Percentiles rank a stretch among this genome's conserved stretches.
phyloP scores from a whole-genome alignment of 2,329 filamentous ascomycete genomes.

The Fusarium sp. region DNA sequence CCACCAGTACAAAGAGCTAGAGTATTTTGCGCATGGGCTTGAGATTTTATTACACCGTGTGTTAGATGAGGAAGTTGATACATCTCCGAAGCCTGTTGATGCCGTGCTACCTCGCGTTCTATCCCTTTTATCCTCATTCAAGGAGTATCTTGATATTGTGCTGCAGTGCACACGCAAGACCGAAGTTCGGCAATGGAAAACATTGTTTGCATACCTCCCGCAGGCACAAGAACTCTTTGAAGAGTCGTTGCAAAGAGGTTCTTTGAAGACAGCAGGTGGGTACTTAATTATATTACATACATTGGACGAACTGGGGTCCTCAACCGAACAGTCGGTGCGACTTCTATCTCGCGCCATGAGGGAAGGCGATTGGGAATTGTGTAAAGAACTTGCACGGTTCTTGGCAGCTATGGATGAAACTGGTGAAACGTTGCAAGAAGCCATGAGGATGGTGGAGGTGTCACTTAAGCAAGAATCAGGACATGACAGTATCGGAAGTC shows the following conservation, averaged over 20 bases:
- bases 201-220: slow-evolving; percentile 89
- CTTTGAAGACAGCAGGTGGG: slow-evolving; percentile 92
- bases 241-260: slow-evolving; percentile 83
- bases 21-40: slow-evolving; percentile 92
- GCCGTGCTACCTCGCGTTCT: slow-evolving; percentile 70
- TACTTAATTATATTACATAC: slow-evolving; percentile 96
- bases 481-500: slow-evolving; percentile 39
- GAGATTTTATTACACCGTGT: slow-evolving; percentile 93
- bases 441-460: slow-evolving; percentile 69
- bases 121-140: slow-evolving; percentile 74
- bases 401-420: slow-evolving; percentile 89
- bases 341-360: slow-evolving; percentile 82
- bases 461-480: slow-evolving; percentile 43
- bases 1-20: slow-evolving; percentile 83
- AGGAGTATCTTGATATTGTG: slow-evolving; percentile 91
- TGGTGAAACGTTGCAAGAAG: slow-evolving; percentile 78
- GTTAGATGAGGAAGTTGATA: slow-evolving; percentile 91
- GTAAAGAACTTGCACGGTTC: slow-evolving; percentile 94
- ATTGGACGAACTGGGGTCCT: slow-evolving; percentile 72
- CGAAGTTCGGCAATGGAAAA: slow-evolving; percentile 92
- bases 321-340: slow-evolving; percentile 80
- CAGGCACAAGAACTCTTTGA: slow-evolving; percentile 93
- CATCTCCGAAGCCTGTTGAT: slow-evolving; percentile 67
- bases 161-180: slow-evolving; percentile 98
- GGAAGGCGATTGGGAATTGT: slow-evolving; percentile 92